Evolutionary conservation across 2,329 filamentous ascomycete species (phyloP).

Genomic region (Colletotrichum sp.): DNA sequence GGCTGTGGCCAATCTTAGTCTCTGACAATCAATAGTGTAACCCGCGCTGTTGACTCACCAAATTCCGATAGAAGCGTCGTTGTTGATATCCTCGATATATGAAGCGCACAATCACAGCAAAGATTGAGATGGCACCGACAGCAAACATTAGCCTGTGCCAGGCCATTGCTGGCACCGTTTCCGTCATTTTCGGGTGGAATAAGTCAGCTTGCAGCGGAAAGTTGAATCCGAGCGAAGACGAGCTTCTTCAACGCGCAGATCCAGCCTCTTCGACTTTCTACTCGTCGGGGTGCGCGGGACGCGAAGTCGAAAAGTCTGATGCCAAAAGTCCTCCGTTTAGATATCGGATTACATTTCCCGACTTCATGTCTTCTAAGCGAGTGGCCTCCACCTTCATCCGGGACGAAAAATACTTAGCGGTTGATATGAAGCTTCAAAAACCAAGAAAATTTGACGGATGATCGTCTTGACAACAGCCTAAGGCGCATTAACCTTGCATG

Average conservation of each 20-base stretch:
- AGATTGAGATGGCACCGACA: neutral
- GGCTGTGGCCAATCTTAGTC: neutral
- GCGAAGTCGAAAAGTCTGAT: neutral
- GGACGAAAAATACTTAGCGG: neutral
- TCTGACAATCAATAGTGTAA: accelerated
- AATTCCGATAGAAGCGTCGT: neutral
- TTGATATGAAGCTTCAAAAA: neutral
- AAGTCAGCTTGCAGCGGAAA: neutral
- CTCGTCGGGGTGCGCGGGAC: neutral
- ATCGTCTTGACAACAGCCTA: neutral
- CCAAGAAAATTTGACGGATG: neutral
- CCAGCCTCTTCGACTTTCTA: neutral
- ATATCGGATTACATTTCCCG: neutral
- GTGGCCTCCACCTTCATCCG: neutral
- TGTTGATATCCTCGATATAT: neutral
- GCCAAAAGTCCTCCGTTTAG: neutral
- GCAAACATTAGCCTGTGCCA: neutral
- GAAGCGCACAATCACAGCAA: neutral
- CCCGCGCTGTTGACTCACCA: neutral
- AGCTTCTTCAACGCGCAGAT: neutral
- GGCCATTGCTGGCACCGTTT: neutral
- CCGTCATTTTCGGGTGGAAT: neutral
- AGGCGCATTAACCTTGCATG: neutral
- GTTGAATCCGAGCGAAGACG: neutral
- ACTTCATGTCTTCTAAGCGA: neutral